Base-by-base conservation (phyloP, 768 basidiomycete genomes). In the Lepiota subincarnata region DNA sequence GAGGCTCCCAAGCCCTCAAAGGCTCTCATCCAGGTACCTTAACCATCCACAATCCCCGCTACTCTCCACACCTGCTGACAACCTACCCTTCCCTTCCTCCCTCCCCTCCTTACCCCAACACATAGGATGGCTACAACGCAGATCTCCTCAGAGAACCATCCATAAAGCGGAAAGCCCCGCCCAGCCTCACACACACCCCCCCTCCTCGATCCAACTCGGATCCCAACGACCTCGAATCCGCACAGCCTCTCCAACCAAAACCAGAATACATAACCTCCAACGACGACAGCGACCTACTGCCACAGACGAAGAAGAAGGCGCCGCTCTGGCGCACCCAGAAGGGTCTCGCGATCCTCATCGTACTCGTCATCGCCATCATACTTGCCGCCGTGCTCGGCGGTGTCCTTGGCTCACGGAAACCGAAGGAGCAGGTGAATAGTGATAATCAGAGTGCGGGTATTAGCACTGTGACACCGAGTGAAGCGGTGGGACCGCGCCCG, bases 301-400 rank as follows among this genome's bases (percentile, higher is more conserved):
- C 53, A 73, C 37, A 84, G 58, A 53, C 84, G 72, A 76, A 60
- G 19, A 77, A 74, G 22, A 79, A 79, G 5, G 66, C 77, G 7
- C 53, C 45, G 11, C 48, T 46, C 35, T 54, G 40, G 35, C 24
- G 35, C 6, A 54, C 53, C 14, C 38, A 2, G 36, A 54, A 54
- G 16, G 53, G 53, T 1, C 31, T 52, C 34, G 8, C 53, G 3
- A 52, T 52, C 13, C 47, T 40, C 19, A 36, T 48, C 36, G 38
- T 44, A 6, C 45, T 47, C 2, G 12, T 49, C 11, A 12, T 55
- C 3, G 50, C 42, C 26, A 65, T 81, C 43, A 62, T 69, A 50
- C 59, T 78, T 36, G 82, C 76, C 0, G 70, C 76, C 3, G 74
- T 85, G 3, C 82, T 81, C 0, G 83, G 81, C 4, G 82, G 73